phyloP scores from a whole-genome alignment of 1,139 yeast genomes.

The Taphrina communis region DNA sequence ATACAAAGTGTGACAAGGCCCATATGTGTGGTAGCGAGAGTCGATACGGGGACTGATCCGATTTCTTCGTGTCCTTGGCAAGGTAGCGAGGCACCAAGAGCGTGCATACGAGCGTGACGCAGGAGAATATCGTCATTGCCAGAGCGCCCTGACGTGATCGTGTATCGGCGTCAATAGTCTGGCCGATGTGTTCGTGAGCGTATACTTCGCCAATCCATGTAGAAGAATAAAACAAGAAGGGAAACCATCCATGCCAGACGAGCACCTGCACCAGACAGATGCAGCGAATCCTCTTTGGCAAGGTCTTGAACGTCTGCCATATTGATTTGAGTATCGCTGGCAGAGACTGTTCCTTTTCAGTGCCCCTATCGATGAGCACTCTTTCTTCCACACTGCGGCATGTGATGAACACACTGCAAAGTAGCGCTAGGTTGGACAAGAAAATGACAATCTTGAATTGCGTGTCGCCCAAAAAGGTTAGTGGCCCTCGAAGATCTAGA shows the following conservation, averaged over 20 bases:
- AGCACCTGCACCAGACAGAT: conserved; percentile 59
- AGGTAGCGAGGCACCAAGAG: conserved; percentile 46
- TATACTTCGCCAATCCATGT: conserved; percentile 56
- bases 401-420: conserved; percentile 54
- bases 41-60: conserved; percentile 12
- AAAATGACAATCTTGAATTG: conserved; percentile 61
- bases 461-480: conserved; percentile 56
- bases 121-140: conserved; percentile 52
- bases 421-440: conserved; percentile 56
- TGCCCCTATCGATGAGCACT: conserved; percentile 53
- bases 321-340: conserved; percentile 17
- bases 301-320: conserved; percentile 50
- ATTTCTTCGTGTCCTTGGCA: conserved; percentile 48
- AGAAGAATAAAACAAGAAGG: conserved; percentile 59
- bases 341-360: conserved; percentile 48
- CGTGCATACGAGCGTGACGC: conserved; percentile 52
- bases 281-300: conserved; percentile 56
- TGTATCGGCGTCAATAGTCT: conserved; percentile 42
- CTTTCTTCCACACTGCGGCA: conserved; percentile 56
- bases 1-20: conserved; percentile 46
- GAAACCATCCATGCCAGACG: conserved; percentile 60
- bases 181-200: conserved; percentile 46
- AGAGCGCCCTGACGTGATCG: conserved; percentile 48
- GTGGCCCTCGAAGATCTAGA: conserved; percentile 53
- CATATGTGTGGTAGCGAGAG: conserved; percentile 18